Percentiles rank a stretch among this genome's conserved stretches.
Conservation (phyloP, 78 protist species). For the Cyanophora paradoxa region DNA sequence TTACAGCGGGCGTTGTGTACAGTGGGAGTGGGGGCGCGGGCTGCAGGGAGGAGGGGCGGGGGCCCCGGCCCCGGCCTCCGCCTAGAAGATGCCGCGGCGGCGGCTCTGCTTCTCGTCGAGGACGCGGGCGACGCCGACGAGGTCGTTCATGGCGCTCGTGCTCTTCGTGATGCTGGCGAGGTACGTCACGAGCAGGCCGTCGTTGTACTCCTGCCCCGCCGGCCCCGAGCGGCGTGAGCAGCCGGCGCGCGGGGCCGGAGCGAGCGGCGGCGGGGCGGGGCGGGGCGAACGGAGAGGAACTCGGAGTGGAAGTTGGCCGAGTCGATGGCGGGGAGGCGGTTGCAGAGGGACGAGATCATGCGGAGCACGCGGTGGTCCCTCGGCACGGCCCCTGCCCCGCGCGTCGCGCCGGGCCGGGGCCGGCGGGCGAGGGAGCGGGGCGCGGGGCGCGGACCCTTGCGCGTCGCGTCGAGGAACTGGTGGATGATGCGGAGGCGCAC, state of each 20-base stretch:
- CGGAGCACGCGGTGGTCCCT: neutral
- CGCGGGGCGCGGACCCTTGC: neutral
- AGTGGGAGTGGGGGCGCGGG: no score
- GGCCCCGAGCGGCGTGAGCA: no score
- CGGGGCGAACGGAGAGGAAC: neutral
- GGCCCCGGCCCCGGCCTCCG: no score
- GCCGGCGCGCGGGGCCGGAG: neutral
- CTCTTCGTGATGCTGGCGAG: constrained; percentile 65
- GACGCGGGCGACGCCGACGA: constrained; percentile 64
- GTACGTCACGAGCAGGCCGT: constrained; percentile 65
- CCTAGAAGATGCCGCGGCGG: constrained; percentile 1
- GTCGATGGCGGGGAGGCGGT: constrained; percentile 56
- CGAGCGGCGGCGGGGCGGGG: no score
- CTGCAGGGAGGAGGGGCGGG: no score
- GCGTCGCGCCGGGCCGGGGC: no score
- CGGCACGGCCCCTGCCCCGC: constrained; percentile 3
- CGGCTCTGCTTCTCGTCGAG: constrained; percentile 55
- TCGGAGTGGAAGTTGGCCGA: neutral
- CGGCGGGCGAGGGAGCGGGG: no score
- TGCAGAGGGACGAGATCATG: constrained; percentile 24
- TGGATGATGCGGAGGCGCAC: constrained; percentile 37
- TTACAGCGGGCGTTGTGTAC: no score
- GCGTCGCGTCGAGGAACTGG: constrained; percentile 40
- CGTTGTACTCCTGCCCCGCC: constrained; percentile 67
- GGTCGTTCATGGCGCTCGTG: constrained; percentile 52